These are phyloP conservation scores for Kernera saxatilis DNA, from an alignment of 345 rosid genomes.

Conservation along the genomic window DNA sequence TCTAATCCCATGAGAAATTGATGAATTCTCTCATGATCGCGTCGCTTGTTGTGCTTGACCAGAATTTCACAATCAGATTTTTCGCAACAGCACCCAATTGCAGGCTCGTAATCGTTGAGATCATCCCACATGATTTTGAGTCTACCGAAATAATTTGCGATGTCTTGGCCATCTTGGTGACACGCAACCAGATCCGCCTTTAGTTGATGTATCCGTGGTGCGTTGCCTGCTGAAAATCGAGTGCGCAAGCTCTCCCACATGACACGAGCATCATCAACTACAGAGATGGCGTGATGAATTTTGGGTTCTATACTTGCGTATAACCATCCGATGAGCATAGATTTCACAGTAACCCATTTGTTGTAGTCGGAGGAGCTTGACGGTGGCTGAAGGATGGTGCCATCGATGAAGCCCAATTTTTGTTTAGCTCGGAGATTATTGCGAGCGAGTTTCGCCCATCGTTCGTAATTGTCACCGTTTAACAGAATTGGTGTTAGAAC, in stretches of 20 bases:
- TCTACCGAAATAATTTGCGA: neutral
- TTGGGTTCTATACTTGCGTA: neutral
- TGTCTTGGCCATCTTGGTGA: neutral
- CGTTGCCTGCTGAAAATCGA: neutral
- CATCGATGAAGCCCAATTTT: neutral
- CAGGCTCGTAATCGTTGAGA: neutral
- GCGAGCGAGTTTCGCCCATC: neutral
- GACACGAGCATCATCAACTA: neutral
- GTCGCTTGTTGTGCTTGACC: no score
- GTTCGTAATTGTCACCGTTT: neutral
- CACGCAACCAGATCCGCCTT: neutral
- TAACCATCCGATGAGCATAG: neutral
- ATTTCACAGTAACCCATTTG: neutral
- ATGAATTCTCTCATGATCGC: no score
- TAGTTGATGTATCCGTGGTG: neutral
- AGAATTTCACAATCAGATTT: no score
- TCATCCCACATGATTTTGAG: neutral
- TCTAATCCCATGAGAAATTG: no score
- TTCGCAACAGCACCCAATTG: no score
- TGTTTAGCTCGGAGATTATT: neutral
- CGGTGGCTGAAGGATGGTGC: neutral
- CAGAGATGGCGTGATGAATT: neutral
- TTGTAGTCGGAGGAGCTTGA: neutral
- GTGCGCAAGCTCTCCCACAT: neutral
- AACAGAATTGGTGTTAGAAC: neutral